These are phyloP conservation scores for Schizophyllum commune DNA, from an alignment of 1,284 basidiomycete species.

Conservation along the genomic window DNA sequence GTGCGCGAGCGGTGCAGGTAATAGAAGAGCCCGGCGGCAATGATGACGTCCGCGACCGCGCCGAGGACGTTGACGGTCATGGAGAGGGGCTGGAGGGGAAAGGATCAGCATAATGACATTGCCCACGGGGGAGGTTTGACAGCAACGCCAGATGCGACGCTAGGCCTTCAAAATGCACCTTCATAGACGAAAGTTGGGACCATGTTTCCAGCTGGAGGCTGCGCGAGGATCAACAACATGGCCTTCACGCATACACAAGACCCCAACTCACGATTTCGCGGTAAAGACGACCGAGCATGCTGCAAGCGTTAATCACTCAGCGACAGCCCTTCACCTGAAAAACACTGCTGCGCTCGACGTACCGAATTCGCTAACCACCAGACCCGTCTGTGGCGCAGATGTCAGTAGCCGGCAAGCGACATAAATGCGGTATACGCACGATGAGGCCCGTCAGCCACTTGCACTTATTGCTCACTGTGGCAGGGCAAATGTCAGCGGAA, in stretches of 20 bases:
- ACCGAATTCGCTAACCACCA: slow-evolving; percentile 45
- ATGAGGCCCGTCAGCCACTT: slow-evolving; percentile 25
- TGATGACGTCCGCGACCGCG: slow-evolving; percentile 42
- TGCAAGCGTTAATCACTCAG: no score
- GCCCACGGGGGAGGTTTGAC: neutral
- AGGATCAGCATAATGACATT: no score
- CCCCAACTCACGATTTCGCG: slow-evolving; percentile 29
- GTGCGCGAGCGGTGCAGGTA: slow-evolving; percentile 44
- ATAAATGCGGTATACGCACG: slow-evolving; percentile 25
- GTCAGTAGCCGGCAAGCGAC: neutral
- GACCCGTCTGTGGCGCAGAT: slow-evolving; percentile 19
- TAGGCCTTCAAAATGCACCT: no score
- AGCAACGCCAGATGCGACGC: no score
- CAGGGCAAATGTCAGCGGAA: neutral
- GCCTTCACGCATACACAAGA: no score
- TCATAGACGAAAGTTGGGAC: neutral
- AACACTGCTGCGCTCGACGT: slow-evolving; percentile 18
- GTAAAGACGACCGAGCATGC: slow-evolving; percentile 26
- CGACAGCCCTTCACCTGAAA: no score
- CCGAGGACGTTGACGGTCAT: slow-evolving; percentile 49
- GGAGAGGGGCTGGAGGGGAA: slow-evolving; percentile 26
- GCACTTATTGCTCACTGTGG: slow-evolving; percentile 40
- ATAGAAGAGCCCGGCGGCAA: slow-evolving; percentile 39
- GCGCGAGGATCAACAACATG: no score
- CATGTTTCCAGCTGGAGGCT: neutral